Percentiles rank a stretch among this genome's conserved stretches.
Conservation (phyloP, 2,329 filamentous ascomycete species). For the Microsporum canis region DNA sequence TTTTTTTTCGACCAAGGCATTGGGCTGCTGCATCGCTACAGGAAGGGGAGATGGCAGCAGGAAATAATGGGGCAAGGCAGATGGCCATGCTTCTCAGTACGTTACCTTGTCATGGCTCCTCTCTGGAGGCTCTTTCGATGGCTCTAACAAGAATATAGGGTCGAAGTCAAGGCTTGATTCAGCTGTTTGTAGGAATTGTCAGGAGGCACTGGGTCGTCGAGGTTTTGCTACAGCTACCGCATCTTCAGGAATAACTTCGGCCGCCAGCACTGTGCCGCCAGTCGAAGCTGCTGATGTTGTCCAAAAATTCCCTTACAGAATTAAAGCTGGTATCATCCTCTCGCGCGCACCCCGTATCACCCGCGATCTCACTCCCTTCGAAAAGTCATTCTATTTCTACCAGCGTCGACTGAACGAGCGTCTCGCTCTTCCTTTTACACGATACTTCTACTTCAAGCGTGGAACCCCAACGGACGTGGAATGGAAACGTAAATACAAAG, state of each 20-base stretch:
- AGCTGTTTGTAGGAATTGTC: conserved; percentile 35
- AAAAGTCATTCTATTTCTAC: conserved; percentile 90
- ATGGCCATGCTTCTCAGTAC: conserved; percentile 31
- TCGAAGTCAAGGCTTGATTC: conserved; percentile 30
- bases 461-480: conserved; percentile 74
- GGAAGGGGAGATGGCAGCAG: conserved; percentile 27
- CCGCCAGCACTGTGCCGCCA: neutral
- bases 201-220: conserved; percentile 31
- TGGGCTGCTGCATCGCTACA: conserved; percentile 5
- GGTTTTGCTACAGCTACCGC: conserved; percentile 32
- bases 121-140: neutral
- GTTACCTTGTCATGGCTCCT: conserved; percentile 11
- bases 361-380: conserved; percentile 71
- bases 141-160: conserved; percentile 16
- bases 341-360: conserved; percentile 83
- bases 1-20: conserved; percentile 5
- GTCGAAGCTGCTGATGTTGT: neutral
- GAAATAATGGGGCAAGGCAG: conserved; percentile 33
- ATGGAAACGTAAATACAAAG: conserved; percentile 75
- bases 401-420: conserved; percentile 95
- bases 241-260: conserved; percentile 14
- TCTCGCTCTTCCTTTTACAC: conserved; percentile 71
- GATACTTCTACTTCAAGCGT: conserved; percentile 89
- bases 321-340: conserved; percentile 63
- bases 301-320: conserved; percentile 29